Evolutionary conservation across 441 rosid genomes (phyloP), one percentile per base, ranked within the genome.

Genomic region (Populus hybrid): DNA sequence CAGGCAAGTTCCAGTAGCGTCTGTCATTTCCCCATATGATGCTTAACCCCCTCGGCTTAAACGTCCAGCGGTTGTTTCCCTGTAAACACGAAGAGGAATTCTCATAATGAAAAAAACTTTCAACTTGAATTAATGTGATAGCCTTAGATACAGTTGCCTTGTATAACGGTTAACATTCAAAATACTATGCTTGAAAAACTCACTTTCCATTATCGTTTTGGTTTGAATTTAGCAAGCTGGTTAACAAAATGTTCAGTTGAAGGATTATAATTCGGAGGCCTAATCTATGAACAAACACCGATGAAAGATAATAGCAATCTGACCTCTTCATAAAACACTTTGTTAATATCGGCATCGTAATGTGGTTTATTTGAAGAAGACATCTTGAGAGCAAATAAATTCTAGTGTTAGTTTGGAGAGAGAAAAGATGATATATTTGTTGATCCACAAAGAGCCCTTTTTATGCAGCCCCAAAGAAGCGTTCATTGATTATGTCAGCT

Each of bases 21-120:
- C 0, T 0, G 84, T 88, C 89, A 0, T 21, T 75, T 5, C 91
- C 87, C 91, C 91, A 86, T 16, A 85, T 68, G 71, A 88, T 83
- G 76, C 59, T 81, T 0, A 88, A 73, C 2, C 26, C 79, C 53
- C n/a, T 61, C 0, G 91, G 88, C 23, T 11, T 74, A 1, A 82
- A 33, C 38, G 4, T 5, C 50, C 42, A 26, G 4, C 0, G 0
- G 0, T 11, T 7, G 0, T 14, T 18, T 0, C 0, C 36, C 79
- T 77, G 75, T 38, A 56, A 16, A 5, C 14, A 35, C 1, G 10
- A 67, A 1, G 16, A 24, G 65, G 65, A 21, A 9, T 10, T 21
- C 65, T 9, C 28, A 10, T 61, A 6, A 21, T 21, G 14, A 21
- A 1, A 61, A n/a, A n/a, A 9, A 21, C 11, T 61, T 9, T 61